These are phyloP conservation scores for Pestalotiopsis sp. DNA, from an alignment of 2,329 filamentous ascomycete species.

Conservation along the genomic window DNA sequence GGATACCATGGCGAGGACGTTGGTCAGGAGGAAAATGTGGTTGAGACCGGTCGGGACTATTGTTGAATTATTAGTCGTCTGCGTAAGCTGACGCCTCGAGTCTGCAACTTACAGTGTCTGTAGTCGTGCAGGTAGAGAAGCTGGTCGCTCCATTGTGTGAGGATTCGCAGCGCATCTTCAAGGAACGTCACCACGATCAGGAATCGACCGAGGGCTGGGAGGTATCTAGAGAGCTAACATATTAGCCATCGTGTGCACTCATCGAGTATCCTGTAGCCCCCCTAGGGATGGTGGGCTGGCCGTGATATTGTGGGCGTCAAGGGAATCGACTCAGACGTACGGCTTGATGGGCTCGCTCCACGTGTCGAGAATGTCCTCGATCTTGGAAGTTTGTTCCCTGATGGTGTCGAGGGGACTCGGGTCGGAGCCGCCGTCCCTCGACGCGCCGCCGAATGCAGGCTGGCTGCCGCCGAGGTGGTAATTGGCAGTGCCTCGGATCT, in stretches of 20 bases:
- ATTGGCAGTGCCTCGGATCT: slow-evolving; percentile 69
- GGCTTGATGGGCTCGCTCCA: slow-evolving; percentile 91
- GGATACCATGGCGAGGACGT: slow-evolving; percentile 83
- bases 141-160: slow-evolving; percentile 98
- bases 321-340: slow-evolving; percentile 56
- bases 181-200: slow-evolving; percentile 98
- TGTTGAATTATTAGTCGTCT: slow-evolving; percentile 21
- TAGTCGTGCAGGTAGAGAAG: slow-evolving; percentile 91
- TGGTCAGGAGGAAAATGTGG: slow-evolving; percentile 88
- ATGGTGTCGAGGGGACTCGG: slow-evolving; percentile 84
- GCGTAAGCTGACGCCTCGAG: slow-evolving; percentile 6
- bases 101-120: slow-evolving; percentile 74
- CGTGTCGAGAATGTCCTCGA: slow-evolving; percentile 90
- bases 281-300: background rate
- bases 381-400: slow-evolving; percentile 94
- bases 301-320: background rate
- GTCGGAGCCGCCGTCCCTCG: slow-evolving; percentile 65
- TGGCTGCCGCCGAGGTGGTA: slow-evolving; percentile 77
- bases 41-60: slow-evolving; percentile 86
- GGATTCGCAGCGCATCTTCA: slow-evolving; percentile 92
- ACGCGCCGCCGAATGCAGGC: slow-evolving; percentile 69
- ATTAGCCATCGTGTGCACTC: slow-evolving; percentile 20
- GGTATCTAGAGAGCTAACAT: slow-evolving; percentile 61
- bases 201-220: slow-evolving; percentile 94
- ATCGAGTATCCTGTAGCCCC: slow-evolving; percentile 16